A percentile compares a stretch with the other conserved stretches of the same genome.
Evolutionary conservation across 2,329 filamentous ascomycete species (phyloP).

Genomic region (Microascus cirrosus): DNA sequence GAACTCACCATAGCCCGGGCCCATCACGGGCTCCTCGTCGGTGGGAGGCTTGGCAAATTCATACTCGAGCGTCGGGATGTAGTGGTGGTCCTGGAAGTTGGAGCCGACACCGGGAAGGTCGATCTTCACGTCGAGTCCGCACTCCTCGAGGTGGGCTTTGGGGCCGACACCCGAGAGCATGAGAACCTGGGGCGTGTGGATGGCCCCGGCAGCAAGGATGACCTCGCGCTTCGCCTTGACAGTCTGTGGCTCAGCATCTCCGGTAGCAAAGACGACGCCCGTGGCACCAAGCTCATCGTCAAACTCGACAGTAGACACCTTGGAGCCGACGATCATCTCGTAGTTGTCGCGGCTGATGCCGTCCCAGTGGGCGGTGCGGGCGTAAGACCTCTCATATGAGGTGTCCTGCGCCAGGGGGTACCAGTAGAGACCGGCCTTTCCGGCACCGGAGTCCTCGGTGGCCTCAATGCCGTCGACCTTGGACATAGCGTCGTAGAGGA

Average conservation of each 20-base stretch:
- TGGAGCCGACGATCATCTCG: slow-evolving; percentile 13
- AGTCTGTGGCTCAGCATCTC: slow-evolving; percentile 6
- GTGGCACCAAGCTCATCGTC: slow-evolving; percentile 12
- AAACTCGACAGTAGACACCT: slow-evolving; percentile 12
- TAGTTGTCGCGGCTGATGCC: slow-evolving; percentile 13
- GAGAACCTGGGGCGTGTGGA: slow-evolving; percentile 39
- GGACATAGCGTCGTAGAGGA: slow-evolving; percentile 13
- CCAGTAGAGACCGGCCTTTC: slow-evolving; percentile 15
- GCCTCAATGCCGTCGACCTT: slow-evolving; percentile 12
- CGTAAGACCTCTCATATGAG: slow-evolving; percentile 12
- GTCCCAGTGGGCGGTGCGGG: slow-evolving; percentile 16
- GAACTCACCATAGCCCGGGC: slow-evolving; percentile 1
- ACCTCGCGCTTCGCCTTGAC: slow-evolving; percentile 28
- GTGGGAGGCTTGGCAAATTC: not conserved
- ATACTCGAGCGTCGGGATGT: slow-evolving; percentile 6
- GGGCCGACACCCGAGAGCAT: slow-evolving; percentile 38
- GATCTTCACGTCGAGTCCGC: slow-evolving; percentile 31
- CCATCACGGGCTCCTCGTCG: not conserved
- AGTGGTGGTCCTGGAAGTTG: slow-evolving; percentile 45
- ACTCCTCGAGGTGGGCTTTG: slow-evolving; percentile 23
- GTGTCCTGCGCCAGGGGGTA: slow-evolving; percentile 13
- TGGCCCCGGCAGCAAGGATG: slow-evolving; percentile 36
- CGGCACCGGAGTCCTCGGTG: slow-evolving; percentile 13
- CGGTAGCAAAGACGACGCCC: slow-evolving; percentile 13
- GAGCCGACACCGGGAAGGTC: slow-evolving; percentile 45